phyloP scores from a whole-genome alignment of 2,329 filamentous ascomycete genomes.

The Parafenestella ontariensis region DNA sequence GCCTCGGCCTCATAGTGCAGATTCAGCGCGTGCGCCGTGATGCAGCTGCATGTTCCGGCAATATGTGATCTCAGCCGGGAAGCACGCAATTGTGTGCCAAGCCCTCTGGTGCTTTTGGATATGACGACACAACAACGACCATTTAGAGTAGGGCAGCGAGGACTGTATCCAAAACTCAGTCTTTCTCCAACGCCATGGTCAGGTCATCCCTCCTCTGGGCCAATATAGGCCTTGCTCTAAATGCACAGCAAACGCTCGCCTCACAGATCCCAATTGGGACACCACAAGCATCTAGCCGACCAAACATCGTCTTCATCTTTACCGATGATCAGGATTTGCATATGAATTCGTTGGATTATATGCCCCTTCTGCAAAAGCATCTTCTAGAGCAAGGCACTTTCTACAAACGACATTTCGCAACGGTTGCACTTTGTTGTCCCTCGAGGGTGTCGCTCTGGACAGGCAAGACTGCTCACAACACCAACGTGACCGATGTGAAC shows the following conservation, averaged over 20 bases:
- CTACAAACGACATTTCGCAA: conserved; percentile 69
- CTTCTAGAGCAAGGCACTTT: conserved; percentile 64
- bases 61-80: not conserved
- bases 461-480: conserved; percentile 70
- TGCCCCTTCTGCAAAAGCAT: conserved; percentile 63
- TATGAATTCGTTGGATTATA: conserved; percentile 46
- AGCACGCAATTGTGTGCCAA: not conserved
- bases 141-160: not conserved
- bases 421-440: conserved; percentile 70
- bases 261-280: not conserved
- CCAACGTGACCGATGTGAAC: conserved; percentile 67
- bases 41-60: not conserved
- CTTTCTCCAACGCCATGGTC: not conserved
- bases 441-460: conserved; percentile 70
- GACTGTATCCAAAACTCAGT: not conserved
- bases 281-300: not conserved
- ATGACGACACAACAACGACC: not conserved
- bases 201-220: not conserved
- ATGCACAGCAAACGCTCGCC: not conserved
- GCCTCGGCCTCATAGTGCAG: not conserved
- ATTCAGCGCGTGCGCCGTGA: not conserved
- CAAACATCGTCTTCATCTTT: conserved; percentile 70
- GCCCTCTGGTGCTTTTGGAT: not conserved
- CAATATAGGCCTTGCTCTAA: not conserved
- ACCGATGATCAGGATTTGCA: conserved; percentile 71